Evolutionary conservation across 139 green algal genomes (phyloP).

Genomic region (Asterochloris sp.): DNA sequence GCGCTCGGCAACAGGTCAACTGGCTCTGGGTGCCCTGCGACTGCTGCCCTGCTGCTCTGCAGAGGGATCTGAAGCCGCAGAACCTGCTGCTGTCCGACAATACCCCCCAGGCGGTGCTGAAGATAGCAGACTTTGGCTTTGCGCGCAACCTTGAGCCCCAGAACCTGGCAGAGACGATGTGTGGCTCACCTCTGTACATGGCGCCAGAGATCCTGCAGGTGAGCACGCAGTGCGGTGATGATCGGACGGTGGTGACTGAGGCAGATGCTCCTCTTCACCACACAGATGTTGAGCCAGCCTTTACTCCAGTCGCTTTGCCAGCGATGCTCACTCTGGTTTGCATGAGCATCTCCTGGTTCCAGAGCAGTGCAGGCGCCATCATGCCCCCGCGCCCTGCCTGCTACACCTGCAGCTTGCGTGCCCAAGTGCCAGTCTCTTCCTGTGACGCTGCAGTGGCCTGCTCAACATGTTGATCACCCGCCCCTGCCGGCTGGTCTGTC

Average conservation of each 20-base stretch:
- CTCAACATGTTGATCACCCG: too few species aligned
- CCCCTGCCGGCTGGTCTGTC: too few species aligned
- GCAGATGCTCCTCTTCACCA: neutral
- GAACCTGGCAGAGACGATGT: conserved; percentile 95
- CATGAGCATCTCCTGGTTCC: too few species aligned
- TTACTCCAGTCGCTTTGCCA: too few species aligned
- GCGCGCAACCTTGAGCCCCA: conserved; percentile 83
- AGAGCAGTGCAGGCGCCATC: too few species aligned
- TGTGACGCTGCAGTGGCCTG: too few species aligned
- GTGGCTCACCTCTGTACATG: conserved; percentile 97
- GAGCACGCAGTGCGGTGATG: conserved; percentile 54
- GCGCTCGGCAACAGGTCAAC: neutral
- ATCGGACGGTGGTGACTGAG: too few species aligned
- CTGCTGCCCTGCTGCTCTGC: conserved; percentile 2
- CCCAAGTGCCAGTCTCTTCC: too few species aligned
- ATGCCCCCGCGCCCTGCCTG: too few species aligned
- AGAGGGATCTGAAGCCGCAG: conserved; percentile 98
- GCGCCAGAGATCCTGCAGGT: conserved; percentile 92
- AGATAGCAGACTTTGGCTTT: conserved; percentile 99
- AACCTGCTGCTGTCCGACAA: conserved; percentile 83
- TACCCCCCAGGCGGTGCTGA: conserved; percentile 52
- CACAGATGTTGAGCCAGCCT: neutral
- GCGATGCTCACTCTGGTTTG: too few species aligned
- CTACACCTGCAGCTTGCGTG: too few species aligned
- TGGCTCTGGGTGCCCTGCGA: neutral